Evolutionary conservation across 148 eudicot genomes (phyloP).

Genomic region (Diospyros kaki): DNA sequence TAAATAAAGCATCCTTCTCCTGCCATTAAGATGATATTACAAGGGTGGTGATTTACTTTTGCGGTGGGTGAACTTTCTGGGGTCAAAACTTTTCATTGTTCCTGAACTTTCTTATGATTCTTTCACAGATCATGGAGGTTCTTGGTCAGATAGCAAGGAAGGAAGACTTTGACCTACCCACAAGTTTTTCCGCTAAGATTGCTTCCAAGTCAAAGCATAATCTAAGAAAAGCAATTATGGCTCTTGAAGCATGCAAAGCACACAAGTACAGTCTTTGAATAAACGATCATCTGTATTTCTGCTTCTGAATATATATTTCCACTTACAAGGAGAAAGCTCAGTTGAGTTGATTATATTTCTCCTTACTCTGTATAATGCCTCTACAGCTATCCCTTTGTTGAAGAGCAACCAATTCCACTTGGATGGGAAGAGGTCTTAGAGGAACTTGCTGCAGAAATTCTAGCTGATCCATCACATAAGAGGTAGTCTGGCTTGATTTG

Average conservation of each 20-base stretch:
- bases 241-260: slow-evolving; percentile 60
- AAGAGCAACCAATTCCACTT: slow-evolving; percentile 43
- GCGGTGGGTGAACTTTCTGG: neutral
- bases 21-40: neutral
- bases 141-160: slow-evolving; percentile 44
- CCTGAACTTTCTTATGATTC: neutral
- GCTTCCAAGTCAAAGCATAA: slow-evolving; percentile 43
- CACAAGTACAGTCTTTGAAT: slow-evolving; percentile 26
- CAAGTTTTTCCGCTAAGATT: slow-evolving; percentile 39
- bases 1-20: neutral
- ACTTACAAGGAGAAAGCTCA: too few relatives aligned
- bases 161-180: slow-evolving; percentile 38
- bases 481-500: slow-evolving; percentile 19
- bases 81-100: neutral
- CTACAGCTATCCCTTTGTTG: slow-evolving; percentile 48
- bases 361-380: neutral
- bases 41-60: neutral
- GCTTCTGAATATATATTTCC: neutral
- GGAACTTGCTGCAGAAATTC: slow-evolving; percentile 40
- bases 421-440: slow-evolving; percentile 47
- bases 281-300: neutral
- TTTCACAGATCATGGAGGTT: slow-evolving; percentile 39
- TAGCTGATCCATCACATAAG: slow-evolving; percentile 38
- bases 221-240: slow-evolving; percentile 49
- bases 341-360: neutral